These are phyloP conservation scores for Hortaea werneckii DNA, from an alignment of 2,329 filamentous ascomycete genomes.

Conservation along the genomic window DNA sequence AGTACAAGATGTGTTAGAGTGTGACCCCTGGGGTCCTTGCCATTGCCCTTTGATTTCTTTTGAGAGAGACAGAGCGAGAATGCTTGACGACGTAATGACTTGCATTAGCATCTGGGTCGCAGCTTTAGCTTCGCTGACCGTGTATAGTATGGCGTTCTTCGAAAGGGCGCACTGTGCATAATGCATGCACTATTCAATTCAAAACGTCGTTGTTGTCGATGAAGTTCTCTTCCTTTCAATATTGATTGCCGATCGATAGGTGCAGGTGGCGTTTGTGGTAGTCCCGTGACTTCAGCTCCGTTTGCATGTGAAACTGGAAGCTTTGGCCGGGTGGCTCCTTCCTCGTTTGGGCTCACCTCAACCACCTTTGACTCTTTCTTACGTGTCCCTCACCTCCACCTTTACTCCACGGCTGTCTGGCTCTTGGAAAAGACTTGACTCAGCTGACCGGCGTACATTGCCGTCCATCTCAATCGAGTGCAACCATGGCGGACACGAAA, in stretches of 20 bases:
- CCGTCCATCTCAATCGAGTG: neutral
- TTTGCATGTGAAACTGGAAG: too few species aligned
- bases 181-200: too few species aligned
- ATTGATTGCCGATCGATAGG: too few species aligned
- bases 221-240: too few species aligned
- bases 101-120: conserved; percentile 19
- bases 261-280: too few species aligned
- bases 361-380: neutral
- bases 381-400: neutral
- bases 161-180: too few species aligned
- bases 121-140: conserved; percentile 29
- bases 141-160: neutral
- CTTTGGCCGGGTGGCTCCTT: neutral
- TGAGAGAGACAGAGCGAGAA: neutral
- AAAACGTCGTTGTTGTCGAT: too few species aligned
- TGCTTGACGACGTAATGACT: conserved; percentile 1
- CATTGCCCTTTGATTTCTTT: neutral
- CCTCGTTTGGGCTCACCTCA: neutral
- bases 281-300: too few species aligned
- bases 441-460: neutral
- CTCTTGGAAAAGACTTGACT: too few species aligned
- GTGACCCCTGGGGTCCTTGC: conserved; percentile 4
- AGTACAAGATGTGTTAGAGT: conserved; percentile 64
- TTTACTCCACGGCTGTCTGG: too few species aligned
- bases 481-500: neutral